Percentiles rank a stretch among this genome's conserved stretches.
phyloP scores from a whole-genome alignment of 202 grass and related monocot species.

The Cymbopogon flexuosus region DNA sequence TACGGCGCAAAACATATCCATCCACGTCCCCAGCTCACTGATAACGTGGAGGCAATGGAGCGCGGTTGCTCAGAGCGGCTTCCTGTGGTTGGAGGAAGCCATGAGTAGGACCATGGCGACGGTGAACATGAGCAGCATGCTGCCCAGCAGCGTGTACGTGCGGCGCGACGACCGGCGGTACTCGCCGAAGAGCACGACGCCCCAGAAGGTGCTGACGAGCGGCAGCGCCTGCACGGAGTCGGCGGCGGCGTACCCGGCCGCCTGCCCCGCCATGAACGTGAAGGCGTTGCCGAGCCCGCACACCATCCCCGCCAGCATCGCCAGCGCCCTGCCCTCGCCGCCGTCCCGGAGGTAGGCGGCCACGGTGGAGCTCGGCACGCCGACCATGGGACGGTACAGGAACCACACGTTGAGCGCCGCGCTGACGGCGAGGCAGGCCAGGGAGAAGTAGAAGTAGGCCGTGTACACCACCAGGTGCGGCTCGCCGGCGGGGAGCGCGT shows the following conservation, averaged over 20 bases:
- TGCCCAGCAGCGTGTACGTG: conserved; percentile 62
- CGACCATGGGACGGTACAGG: conserved; percentile 64
- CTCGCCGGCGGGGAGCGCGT: conserved; percentile 39
- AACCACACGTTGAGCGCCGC: conserved; percentile 67
- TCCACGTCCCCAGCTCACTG: background rate
- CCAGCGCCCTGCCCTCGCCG: conserved; percentile 51
- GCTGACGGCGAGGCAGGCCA: conserved; percentile 59
- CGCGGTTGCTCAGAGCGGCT: conserved; percentile 10
- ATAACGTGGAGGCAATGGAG: background rate
- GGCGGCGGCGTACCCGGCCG: conserved; percentile 89
- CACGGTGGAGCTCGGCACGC: conserved; percentile 61
- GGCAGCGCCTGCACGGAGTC: conserved; percentile 91
- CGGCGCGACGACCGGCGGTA: conserved; percentile 64
- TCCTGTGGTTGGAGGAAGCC: conserved; percentile 75
- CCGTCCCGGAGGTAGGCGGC: conserved; percentile 47
- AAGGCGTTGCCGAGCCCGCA: conserved; percentile 84
- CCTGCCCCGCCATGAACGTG: conserved; percentile 91
- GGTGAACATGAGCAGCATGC: conserved; percentile 85
- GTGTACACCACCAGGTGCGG: conserved; percentile 89
- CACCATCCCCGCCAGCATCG: conserved; percentile 59
- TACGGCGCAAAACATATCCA: background rate
- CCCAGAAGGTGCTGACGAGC: conserved; percentile 90
- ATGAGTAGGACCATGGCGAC: conserved; percentile 71
- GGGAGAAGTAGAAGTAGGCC: conserved; percentile 92
- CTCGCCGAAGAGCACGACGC: conserved; percentile 76